Evolutionary conservation across 371 early-diverging fungal species (phyloP).

Genomic region (Mycotypha africana): DNA sequence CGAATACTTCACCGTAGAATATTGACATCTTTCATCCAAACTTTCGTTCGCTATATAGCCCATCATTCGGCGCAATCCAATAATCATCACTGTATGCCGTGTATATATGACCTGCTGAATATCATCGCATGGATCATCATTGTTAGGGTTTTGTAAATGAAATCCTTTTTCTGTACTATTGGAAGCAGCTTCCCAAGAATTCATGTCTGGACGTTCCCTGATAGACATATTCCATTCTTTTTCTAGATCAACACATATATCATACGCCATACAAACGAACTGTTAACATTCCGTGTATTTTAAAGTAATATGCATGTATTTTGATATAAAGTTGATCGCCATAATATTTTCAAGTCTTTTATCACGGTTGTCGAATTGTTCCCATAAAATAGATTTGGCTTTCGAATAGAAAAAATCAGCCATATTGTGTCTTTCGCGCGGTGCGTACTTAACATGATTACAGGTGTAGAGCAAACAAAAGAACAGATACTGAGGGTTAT

Average conservation of each 20-base stretch:
- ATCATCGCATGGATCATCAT: too few relatives aligned
- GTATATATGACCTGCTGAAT: too few relatives aligned
- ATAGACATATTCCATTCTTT: not conserved
- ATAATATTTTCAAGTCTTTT: conserved; percentile 15
- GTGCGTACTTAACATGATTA: not conserved
- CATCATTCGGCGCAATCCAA: too few relatives aligned
- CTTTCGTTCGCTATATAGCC: too few relatives aligned
- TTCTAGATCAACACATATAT: conserved; percentile 9
- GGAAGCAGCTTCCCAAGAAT: not conserved
- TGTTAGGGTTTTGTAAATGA: too few relatives aligned
- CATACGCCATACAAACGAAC: conserved; percentile 3
- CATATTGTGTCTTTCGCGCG: conserved; percentile 5
- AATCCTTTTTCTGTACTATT: too few relatives aligned
- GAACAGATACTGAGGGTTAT: conserved; percentile 7
- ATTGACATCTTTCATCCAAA: too few relatives aligned
- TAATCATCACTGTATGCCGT: too few relatives aligned
- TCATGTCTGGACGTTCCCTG: not conserved
- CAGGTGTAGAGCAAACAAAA: conserved; percentile 10
- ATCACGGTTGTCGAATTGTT: conserved; percentile 14
- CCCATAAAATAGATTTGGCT: conserved; percentile 7
- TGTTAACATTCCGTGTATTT: conserved; percentile 2
- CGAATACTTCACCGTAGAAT: not conserved
- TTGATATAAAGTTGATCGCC: conserved; percentile 3
- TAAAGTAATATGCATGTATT: conserved; percentile 8
- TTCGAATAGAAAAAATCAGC: conserved; percentile 9